Percentiles rank a stretch among this genome's conserved stretches.
Evolutionary conservation across 768 basidiomycete genomes (phyloP).

Genomic region (Suillus ampliporus): DNA sequence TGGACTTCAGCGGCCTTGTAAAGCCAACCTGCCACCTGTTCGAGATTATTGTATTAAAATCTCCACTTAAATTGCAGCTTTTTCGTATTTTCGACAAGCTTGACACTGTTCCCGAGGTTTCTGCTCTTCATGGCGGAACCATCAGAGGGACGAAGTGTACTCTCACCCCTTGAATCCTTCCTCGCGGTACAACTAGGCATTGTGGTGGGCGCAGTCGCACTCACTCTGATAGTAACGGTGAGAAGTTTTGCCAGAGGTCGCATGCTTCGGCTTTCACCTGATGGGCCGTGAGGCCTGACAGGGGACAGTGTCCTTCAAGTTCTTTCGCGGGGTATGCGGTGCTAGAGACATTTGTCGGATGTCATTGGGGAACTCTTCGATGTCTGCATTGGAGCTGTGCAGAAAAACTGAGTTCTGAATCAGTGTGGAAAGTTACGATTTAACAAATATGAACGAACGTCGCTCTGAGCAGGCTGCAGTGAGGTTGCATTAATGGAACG

Average conservation of each 20-base stretch:
- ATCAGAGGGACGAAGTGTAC: conserved; percentile 43
- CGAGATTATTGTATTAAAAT: conserved; percentile 6
- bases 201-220: conserved; percentile 57
- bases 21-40: background rate
- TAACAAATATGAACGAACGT: background rate
- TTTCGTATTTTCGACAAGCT: conserved; percentile 39
- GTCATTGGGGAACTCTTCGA: background rate
- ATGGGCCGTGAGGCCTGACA: background rate
- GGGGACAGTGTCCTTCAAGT: background rate
- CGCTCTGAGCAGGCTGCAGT: no score
- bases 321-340: background rate
- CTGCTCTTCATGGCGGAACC: conserved; percentile 70
- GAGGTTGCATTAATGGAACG: no score
- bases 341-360: background rate
- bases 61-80: conserved; percentile 32
- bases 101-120: conserved; percentile 63
- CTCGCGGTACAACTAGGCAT: conserved; percentile 72
- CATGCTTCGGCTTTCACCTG: conserved; percentile 5
- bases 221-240: conserved; percentile 66
- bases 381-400: background rate
- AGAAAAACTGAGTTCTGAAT: background rate
- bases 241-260: conserved; percentile 21
- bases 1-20: conserved; percentile 38
- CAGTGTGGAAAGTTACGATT: background rate
- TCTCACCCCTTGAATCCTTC: conserved; percentile 74